These are phyloP conservation scores for Curvularia hawaiiensis DNA, from an alignment of 2,329 filamentous ascomycete genomes.

Conservation along the genomic window DNA sequence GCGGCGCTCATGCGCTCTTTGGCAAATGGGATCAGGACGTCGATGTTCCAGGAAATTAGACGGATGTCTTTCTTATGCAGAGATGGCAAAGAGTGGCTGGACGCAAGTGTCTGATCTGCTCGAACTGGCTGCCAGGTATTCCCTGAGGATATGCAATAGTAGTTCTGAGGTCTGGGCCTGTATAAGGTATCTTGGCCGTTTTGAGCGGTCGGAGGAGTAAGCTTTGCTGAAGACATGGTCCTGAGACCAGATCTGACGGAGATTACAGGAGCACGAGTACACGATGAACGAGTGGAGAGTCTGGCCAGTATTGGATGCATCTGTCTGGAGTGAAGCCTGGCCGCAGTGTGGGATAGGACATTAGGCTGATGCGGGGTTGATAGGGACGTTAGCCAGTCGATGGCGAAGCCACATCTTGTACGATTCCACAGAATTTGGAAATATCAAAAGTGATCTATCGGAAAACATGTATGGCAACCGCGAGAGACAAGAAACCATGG, in stretches of 20 bases:
- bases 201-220: neutral
- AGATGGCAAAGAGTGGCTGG: neutral
- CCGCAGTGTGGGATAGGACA: neutral
- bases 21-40: constrained; percentile 49
- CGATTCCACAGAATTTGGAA: neutral
- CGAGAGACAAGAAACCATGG: neutral
- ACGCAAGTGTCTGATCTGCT: neutral
- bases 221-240: neutral
- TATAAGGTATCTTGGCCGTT: constrained; percentile 12
- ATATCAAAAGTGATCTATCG: neutral
- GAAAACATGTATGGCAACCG: neutral
- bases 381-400: neutral
- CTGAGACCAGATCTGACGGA: neutral
- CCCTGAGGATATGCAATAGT: neutral
- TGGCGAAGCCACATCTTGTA: neutral
- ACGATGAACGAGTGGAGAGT: neutral
- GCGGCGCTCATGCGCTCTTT: constrained; percentile 51
- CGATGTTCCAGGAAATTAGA: constrained; percentile 57
- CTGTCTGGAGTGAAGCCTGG: neutral
- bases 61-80: constrained; percentile 22
- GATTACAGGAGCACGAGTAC: neutral
- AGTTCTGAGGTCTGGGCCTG: constrained; percentile 21
- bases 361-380: neutral
- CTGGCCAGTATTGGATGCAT: neutral
- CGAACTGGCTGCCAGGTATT: constrained; percentile 2